Percentiles rank a stretch among this genome's conserved stretches.
Evolutionary conservation across 352 stramenopile genomes (phyloP).

Genomic region (Phytophthora sojae): DNA sequence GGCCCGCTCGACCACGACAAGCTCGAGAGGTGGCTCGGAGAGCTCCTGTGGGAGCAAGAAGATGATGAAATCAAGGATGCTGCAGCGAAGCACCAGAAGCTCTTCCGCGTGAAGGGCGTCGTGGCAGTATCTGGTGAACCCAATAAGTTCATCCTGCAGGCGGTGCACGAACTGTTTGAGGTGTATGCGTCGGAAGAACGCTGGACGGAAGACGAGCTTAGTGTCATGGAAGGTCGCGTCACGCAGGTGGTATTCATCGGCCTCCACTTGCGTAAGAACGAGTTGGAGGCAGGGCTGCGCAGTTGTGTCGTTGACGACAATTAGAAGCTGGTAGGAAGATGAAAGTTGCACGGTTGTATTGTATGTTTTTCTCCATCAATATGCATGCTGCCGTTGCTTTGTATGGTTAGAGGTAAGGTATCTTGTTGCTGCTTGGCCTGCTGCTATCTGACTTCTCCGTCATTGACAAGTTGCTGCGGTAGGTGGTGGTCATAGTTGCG

Average conservation of each 20-base stretch:
- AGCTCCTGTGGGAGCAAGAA: conserved; percentile 72
- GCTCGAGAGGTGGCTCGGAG: conserved; percentile 76
- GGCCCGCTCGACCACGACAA: conserved; percentile 54
- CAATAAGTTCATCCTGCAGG: conserved; percentile 83
- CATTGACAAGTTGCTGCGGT: conserved; percentile 10
- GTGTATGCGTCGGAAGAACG: conserved; percentile 71
- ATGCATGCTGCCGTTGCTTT: neutral
- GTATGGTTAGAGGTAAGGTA: conserved; percentile 18
- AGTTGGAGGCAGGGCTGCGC: conserved; percentile 46
- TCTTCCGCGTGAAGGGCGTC: conserved; percentile 84
- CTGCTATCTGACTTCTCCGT: conserved; percentile 24
- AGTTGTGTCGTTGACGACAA: conserved; percentile 42
- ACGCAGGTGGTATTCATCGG: conserved; percentile 83
- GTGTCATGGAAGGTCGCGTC: conserved; percentile 9
- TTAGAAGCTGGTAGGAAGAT: conserved; percentile 7
- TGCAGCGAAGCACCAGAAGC: conserved; percentile 38
- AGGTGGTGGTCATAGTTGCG: neutral
- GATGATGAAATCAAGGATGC: conserved; percentile 21
- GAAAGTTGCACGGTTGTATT: conserved; percentile 2
- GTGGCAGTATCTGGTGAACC: conserved; percentile 55
- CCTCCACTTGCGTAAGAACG: conserved; percentile 52
- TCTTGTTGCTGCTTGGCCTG: conserved; percentile 14
- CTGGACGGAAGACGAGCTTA: conserved; percentile 41
- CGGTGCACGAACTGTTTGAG: conserved; percentile 86
- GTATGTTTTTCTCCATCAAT: conserved; percentile 4